Percentiles rank a stretch among this genome's conserved stretches.
Evolutionary conservation across 768 basidiomycete genomes (phyloP).

Genomic region (Mycena latifolia): DNA sequence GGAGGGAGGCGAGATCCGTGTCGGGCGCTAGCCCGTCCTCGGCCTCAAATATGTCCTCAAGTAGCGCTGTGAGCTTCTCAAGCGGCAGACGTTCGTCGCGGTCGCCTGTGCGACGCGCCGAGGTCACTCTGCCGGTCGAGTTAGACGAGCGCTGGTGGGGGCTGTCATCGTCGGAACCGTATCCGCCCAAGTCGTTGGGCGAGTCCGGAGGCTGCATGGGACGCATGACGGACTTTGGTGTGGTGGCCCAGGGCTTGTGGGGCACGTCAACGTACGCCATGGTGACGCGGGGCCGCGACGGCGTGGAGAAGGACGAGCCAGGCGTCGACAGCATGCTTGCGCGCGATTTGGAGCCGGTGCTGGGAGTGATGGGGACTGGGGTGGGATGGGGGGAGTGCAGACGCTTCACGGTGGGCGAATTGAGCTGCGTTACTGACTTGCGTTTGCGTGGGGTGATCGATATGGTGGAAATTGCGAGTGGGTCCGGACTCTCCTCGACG

Average conservation of each 20-base stretch:
- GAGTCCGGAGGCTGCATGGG: constrained; percentile 41
- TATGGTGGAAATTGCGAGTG: constrained; percentile 55
- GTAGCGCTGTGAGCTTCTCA: constrained; percentile 79
- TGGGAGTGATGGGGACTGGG: constrained; percentile 48
- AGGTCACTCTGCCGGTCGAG: constrained; percentile 57
- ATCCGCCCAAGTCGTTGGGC: constrained; percentile 65
- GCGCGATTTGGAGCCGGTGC: constrained; percentile 32
- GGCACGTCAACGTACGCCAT: constrained; percentile 62
- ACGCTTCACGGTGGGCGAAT: constrained; percentile 77
- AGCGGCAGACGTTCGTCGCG: constrained; percentile 84
- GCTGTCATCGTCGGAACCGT: constrained; percentile 66
- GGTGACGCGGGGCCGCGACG: constrained; percentile 47
- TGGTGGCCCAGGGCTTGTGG: constrained; percentile 53
- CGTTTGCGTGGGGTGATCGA: constrained; percentile 76
- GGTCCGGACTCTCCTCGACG: constrained; percentile 65
- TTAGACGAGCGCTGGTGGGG: constrained; percentile 42
- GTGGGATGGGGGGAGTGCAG: constrained; percentile 47
- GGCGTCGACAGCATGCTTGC: constrained; percentile 49
- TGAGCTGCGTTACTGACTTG: constrained; percentile 69
- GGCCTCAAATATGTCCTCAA: constrained; percentile 90
- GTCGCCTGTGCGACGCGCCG: constrained; percentile 74
- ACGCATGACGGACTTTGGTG: constrained; percentile 51
- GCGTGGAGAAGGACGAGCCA: constrained; percentile 41
- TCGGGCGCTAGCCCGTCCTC: constrained; percentile 79
- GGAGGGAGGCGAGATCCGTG: constrained; percentile 60